phyloP scores from a whole-genome alignment of 352 stramenopile genomes.

The Globisporangium carolinianum region DNA sequence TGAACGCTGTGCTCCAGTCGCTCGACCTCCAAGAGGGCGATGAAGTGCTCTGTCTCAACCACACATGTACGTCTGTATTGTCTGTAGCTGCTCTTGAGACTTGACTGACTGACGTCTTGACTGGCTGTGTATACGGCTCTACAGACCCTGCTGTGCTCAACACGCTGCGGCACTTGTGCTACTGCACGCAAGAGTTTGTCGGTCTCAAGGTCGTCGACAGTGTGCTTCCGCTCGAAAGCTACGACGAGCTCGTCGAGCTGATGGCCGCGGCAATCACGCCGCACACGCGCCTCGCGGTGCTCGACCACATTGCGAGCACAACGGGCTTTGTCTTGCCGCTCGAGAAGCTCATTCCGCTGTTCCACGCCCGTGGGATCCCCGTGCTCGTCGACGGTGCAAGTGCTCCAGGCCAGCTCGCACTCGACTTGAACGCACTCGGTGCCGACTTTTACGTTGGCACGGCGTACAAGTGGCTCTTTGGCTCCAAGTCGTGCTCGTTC shows the following conservation, averaged over 20 bases:
- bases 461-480: constrained; percentile 83
- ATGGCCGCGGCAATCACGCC: constrained; percentile 68
- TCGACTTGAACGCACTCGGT: constrained; percentile 58
- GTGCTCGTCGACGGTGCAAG: constrained; percentile 79
- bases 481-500: constrained; percentile 82
- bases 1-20: constrained; percentile 79
- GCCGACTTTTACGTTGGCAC: constrained; percentile 84
- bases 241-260: constrained; percentile 62
- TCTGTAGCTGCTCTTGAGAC: too few relatives aligned
- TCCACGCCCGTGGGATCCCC: constrained; percentile 68
- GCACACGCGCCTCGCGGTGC: constrained; percentile 77
- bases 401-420: constrained; percentile 58
- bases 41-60: constrained; percentile 83
- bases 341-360: constrained; percentile 77
- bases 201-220: constrained; percentile 84
- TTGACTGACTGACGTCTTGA: too few relatives aligned
- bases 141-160: constrained; percentile 77
- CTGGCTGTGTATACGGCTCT: constrained; percentile 6
- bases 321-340: constrained; percentile 73
- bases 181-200: constrained; percentile 85
- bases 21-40: constrained; percentile 83
- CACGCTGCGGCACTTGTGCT: constrained; percentile 78
- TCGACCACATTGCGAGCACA: constrained; percentile 79
- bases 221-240: constrained; percentile 58
- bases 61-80: constrained; percentile 54